phyloP scores from a whole-genome alignment of 1,139 yeast species.

The Debaryomyces sp. region DNA sequence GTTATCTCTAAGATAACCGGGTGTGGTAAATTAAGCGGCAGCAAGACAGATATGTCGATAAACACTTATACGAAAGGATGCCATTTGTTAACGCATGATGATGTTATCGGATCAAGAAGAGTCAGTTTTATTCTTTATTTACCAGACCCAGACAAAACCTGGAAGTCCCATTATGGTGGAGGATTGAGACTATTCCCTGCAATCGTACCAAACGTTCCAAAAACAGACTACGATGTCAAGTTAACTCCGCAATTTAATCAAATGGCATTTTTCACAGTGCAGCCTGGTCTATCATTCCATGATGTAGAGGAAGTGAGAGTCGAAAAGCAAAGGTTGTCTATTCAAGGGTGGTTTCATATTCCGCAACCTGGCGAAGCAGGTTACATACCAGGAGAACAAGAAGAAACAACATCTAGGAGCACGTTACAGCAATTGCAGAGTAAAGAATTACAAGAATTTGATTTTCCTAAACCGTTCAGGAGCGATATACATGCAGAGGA shows the following conservation, averaged over 20 bases:
- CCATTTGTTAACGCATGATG: conserved; percentile 93
- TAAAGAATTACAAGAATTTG: conserved; percentile 75
- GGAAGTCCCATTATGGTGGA: conserved; percentile 94
- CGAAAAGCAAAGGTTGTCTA: conserved; percentile 84
- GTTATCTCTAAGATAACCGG: conserved; percentile 81
- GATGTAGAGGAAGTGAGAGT: conserved; percentile 97
- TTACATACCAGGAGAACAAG: conserved; percentile 77
- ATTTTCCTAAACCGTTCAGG: conserved; percentile 67
- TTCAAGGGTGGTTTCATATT: conserved; percentile 98
- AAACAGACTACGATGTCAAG: conserved; percentile 68
- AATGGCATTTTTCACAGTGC: conserved; percentile 92
- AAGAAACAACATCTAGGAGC: conserved; percentile 70
- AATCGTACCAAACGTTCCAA: conserved; percentile 86
- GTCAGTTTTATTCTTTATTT: conserved; percentile 90
- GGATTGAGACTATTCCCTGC: conserved; percentile 86
- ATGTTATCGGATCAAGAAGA: conserved; percentile 93
- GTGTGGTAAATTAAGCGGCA: conserved; percentile 86
- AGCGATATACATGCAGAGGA: conserved; percentile 35
- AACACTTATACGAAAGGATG: conserved; percentile 93
- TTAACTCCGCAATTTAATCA: conserved; percentile 94
- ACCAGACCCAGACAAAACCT: conserved; percentile 86
- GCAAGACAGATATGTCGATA: conserved; percentile 88
- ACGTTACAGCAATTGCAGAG: conserved; percentile 82
- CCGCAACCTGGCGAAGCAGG: conserved; percentile 95
- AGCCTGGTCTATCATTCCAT: conserved; percentile 95